These are phyloP conservation scores for Paracoccidioides brasiliensis DNA, from an alignment of 2,329 filamentous ascomycete genomes.

Conservation along the genomic window DNA sequence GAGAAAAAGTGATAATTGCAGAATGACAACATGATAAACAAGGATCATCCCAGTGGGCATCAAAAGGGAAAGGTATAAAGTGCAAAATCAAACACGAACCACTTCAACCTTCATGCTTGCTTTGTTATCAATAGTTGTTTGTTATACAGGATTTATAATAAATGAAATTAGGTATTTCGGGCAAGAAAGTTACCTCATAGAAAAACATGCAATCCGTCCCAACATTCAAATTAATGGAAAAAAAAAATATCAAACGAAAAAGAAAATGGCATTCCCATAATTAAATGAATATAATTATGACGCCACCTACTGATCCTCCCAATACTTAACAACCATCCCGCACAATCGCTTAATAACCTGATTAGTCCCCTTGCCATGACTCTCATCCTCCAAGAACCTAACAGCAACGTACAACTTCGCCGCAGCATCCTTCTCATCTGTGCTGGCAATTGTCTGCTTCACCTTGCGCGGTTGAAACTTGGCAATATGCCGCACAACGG, in stretches of 20 bases:
- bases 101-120: background rate
- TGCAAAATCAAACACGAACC: background rate
- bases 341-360: slow-evolving; percentile 60
- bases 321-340: slow-evolving; percentile 51
- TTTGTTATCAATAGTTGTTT: background rate
- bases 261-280: background rate
- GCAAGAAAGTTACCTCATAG: background rate
- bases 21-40: background rate
- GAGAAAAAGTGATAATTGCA: background rate
- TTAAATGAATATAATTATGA: background rate
- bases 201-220: background rate
- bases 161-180: background rate
- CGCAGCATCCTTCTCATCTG: slow-evolving; percentile 53
- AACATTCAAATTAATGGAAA: background rate
- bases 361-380: slow-evolving; percentile 55
- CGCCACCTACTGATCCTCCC: slow-evolving; percentile 13
- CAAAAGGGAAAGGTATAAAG: background rate
- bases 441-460: slow-evolving; percentile 44
- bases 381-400: slow-evolving; percentile 55
- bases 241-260: background rate
- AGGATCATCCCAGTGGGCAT: background rate
- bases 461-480: slow-evolving; percentile 36
- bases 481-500: slow-evolving; percentile 62
- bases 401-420: slow-evolving; percentile 56
- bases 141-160: background rate